phyloP scores from a whole-genome alignment of 192 early-diverging fungal genomes.

The Umbelopsis sp. region DNA sequence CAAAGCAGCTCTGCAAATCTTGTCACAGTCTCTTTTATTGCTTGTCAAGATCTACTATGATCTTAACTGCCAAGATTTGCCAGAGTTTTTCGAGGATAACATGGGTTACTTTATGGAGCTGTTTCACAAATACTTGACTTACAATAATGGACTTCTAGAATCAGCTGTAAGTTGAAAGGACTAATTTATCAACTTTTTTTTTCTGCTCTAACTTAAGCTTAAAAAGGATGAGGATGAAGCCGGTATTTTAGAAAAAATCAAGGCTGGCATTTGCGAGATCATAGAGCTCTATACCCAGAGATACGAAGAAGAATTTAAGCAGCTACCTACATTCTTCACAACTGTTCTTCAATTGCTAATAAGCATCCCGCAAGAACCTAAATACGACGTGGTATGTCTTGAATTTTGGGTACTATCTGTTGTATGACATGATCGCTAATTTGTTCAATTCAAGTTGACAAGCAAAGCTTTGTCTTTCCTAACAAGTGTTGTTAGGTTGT shows the following conservation, averaged over 20 bases:
- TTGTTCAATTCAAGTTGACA: slow-evolving; percentile 60
- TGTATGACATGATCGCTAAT: not conserved
- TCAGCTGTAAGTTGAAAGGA: slow-evolving; percentile 47
- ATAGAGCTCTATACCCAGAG: slow-evolving; percentile 85
- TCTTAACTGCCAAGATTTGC: slow-evolving; percentile 95
- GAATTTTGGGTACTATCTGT: not conserved
- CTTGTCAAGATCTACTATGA: slow-evolving; percentile 91
- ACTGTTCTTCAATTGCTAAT: slow-evolving; percentile 89
- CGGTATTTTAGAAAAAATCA: slow-evolving; percentile 84
- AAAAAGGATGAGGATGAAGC: slow-evolving; percentile 81
- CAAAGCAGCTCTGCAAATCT: slow-evolving; percentile 60
- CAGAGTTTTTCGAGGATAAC: slow-evolving; percentile 96
- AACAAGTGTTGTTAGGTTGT: slow-evolving; percentile 81
- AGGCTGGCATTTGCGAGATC: slow-evolving; percentile 93
- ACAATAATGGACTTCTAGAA: slow-evolving; percentile 72
- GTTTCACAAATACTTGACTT: slow-evolving; percentile 88
- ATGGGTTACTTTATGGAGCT: slow-evolving; percentile 78
- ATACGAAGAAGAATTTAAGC: slow-evolving; percentile 88
- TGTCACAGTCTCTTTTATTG: slow-evolving; percentile 76
- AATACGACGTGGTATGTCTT: slow-evolving; percentile 75
- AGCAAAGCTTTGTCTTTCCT: slow-evolving; percentile 90
- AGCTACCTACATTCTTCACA: slow-evolving; percentile 81
- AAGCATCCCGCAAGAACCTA: slow-evolving; percentile 64
- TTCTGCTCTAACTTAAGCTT: not conserved
- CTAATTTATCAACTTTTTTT: not conserved